Conservation (phyloP, 139 green algal species). For the Zygnema cylindricum region DNA sequence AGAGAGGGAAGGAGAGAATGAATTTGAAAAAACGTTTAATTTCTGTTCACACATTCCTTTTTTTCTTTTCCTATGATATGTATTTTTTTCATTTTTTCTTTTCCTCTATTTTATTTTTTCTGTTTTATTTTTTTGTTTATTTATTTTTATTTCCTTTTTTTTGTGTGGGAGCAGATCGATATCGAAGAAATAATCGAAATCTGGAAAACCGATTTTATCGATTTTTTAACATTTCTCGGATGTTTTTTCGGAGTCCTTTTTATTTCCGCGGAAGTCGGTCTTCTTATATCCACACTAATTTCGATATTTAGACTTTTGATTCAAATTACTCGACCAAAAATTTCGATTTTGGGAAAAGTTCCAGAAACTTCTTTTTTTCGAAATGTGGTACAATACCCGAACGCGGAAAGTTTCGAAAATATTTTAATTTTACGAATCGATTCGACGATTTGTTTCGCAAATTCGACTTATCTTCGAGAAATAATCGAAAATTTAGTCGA, state of each 20-base stretch:
- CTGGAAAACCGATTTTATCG: conserved; percentile 57
- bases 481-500: too few relatives aligned
- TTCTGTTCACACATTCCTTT: too few relatives aligned
- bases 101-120: too few relatives aligned
- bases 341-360: conserved; percentile 76
- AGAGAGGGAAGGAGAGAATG: too few relatives aligned
- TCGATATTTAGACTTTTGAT: conserved; percentile 37
- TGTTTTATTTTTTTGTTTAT: too few relatives aligned
- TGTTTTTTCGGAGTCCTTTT: conserved; percentile 55
- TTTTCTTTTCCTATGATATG: too few relatives aligned
- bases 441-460: conserved; percentile 74
- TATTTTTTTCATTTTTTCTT: too few relatives aligned
- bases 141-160: too few relatives aligned
- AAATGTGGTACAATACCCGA: conserved; percentile 81
- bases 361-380: conserved; percentile 71
- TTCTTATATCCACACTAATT: conserved; percentile 30
- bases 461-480: conserved; percentile 75
- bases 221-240: conserved; percentile 41
- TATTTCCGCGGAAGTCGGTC: conserved; percentile 29
- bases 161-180: conserved; percentile 50
- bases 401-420: conserved; percentile 66
- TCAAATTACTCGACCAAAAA: conserved; percentile 73
- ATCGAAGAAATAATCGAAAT: conserved; percentile 23
- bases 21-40: too few relatives aligned
- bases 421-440: conserved; percentile 77